A percentile compares a stretch with the other conserved stretches of the same genome.
These are phyloP conservation scores for Talaromyces sp. DNA, from an alignment of 2,329 filamentous ascomycete species.

Conservation along the genomic window DNA sequence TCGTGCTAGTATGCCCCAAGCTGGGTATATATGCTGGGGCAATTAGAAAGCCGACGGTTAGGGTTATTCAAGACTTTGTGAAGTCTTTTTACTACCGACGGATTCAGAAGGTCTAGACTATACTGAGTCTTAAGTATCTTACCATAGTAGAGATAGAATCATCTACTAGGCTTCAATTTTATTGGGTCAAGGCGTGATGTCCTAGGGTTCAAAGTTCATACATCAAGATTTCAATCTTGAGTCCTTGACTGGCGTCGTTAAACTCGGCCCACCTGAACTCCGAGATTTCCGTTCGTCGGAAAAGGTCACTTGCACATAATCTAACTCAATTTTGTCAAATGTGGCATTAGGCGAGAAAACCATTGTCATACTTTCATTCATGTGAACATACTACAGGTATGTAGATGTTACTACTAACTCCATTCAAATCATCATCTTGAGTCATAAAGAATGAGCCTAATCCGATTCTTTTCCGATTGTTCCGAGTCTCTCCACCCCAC, in stretches of 20 bases:
- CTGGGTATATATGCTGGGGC: not conserved
- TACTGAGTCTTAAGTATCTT: not conserved
- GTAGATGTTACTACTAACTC: not conserved
- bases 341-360: not conserved
- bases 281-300: conserved; percentile 6
- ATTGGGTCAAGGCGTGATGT: not conserved
- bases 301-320: not conserved
- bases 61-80: not conserved
- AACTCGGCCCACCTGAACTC: conserved; percentile 14
- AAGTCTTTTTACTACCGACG: not conserved
- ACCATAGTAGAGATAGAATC: not conserved
- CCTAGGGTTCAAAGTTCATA: not conserved
- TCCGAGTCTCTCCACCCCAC: not conserved
- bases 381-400: not conserved
- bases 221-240: not conserved
- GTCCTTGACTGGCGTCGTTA: conserved; percentile 1
- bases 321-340: not conserved
- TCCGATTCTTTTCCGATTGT: not conserved
- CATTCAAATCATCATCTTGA: not conserved
- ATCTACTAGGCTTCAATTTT: no score
- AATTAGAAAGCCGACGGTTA: not conserved
- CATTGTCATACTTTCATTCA: not conserved
- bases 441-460: not conserved
- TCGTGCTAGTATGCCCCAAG: no score
- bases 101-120: not conserved